Percentiles rank a stretch among this genome's conserved stretches.
These are phyloP conservation scores for Candida adriatica DNA, from an alignment of 805 yeast species.

Conservation along the genomic window DNA sequence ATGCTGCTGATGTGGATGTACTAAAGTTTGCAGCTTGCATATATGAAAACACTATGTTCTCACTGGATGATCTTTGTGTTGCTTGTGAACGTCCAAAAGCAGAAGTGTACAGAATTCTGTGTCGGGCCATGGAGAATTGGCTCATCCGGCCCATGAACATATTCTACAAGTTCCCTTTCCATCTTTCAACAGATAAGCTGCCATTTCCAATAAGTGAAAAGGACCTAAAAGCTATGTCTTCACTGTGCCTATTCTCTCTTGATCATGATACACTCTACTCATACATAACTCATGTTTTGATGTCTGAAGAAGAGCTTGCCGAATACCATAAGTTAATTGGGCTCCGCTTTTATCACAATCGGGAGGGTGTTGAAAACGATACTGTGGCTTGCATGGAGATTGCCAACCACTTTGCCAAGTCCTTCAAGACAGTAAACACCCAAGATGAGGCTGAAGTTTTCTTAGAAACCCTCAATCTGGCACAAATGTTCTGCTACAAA, in stretches of 20 bases:
- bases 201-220: slow-evolving; percentile 22
- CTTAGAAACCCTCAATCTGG: slow-evolving; percentile 32
- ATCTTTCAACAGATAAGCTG: slow-evolving; percentile 22
- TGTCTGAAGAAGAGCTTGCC: slow-evolving; percentile 22
- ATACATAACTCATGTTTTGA: slow-evolving; percentile 24
- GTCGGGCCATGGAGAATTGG: slow-evolving; percentile 27
- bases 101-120: slow-evolving; percentile 28
- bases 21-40: slow-evolving; percentile 38
- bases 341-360: slow-evolving; percentile 26
- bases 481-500: slow-evolving; percentile 38
- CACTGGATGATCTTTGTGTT: slow-evolving; percentile 29
- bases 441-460: slow-evolving; percentile 32
- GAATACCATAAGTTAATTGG: slow-evolving; percentile 36
- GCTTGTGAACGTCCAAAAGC: slow-evolving; percentile 30
- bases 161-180: slow-evolving; percentile 42
- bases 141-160: slow-evolving; percentile 34
- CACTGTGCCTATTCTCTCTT: slow-evolving; percentile 31
- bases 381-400: slow-evolving; percentile 9
- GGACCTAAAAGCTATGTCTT: slow-evolving; percentile 30
- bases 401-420: slow-evolving; percentile 16
- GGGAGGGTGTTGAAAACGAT: slow-evolving; percentile 2
- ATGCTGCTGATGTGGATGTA: slow-evolving; percentile 17
- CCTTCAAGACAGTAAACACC: slow-evolving; percentile 5
- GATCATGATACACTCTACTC: slow-evolving; percentile 35
- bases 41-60: slow-evolving; percentile 29